Evolutionary conservation across 164 flowering plant species (phyloP).

Genomic region (Kalanchoe fedtschenkoi): DNA sequence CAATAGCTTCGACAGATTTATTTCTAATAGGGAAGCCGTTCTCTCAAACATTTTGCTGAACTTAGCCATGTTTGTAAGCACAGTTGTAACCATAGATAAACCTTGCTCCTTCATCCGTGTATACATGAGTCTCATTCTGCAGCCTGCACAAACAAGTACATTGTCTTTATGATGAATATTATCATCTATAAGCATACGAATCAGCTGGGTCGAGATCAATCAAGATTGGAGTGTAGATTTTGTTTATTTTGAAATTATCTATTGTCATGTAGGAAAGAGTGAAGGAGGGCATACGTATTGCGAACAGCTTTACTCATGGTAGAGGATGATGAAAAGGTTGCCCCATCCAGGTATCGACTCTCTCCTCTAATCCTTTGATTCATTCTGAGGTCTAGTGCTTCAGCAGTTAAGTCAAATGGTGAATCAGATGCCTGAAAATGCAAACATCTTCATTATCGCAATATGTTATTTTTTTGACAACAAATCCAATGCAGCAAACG

Average conservation of each 20-base stretch:
- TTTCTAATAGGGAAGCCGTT: constrained; percentile 9
- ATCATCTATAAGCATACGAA: neutral
- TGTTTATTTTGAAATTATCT: neutral
- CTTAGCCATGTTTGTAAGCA: constrained; percentile 26
- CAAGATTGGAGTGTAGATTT: neutral
- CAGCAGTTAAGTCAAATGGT: constrained; percentile 40
- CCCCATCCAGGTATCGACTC: constrained; percentile 62
- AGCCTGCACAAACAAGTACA: constrained; percentile 26
- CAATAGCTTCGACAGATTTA: neutral
- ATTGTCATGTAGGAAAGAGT: neutral
- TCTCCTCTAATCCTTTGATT: constrained; percentile 71
- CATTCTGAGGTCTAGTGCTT: constrained; percentile 59
- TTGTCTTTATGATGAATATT: neutral
- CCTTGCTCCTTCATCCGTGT: constrained; percentile 77
- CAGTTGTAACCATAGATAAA: constrained; percentile 78
- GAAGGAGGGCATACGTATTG: constrained; percentile 38
- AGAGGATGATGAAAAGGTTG: constrained; percentile 63
- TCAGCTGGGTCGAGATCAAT: neutral
- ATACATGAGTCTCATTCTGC: constrained; percentile 74
- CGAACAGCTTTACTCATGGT: constrained; percentile 75
- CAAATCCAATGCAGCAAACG: neutral
- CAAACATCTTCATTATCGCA: neutral
- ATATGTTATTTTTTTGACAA: neutral
- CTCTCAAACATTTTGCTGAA: neutral
- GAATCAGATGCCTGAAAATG: constrained; percentile 64